Evolutionary conservation across 2,329 filamentous ascomycete genomes (phyloP).

Genomic region (Sporothrix brasiliensis): DNA sequence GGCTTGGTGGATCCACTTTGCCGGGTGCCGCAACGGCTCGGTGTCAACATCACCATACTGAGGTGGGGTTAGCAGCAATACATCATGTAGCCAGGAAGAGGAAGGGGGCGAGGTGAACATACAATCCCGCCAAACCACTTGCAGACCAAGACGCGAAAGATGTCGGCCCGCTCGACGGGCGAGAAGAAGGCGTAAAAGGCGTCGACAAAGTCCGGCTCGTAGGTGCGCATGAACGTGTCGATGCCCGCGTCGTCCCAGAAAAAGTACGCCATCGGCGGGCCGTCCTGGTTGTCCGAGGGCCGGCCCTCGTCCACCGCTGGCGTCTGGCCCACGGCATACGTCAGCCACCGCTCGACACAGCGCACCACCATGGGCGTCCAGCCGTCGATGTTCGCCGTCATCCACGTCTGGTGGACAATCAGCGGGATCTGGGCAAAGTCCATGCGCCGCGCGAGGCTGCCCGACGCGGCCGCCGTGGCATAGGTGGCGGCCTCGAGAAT

Average conservation of each 20-base stretch:
- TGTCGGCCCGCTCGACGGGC: constrained; percentile 19
- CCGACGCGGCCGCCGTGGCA: background rate
- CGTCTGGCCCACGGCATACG: background rate
- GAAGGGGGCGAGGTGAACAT: background rate
- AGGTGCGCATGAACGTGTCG: background rate
- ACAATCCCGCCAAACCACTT: constrained; percentile 23
- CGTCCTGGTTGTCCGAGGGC: background rate
- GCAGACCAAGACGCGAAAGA: constrained; percentile 22
- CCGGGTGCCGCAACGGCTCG: constrained; percentile 20
- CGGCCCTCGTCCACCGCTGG: too few relatives aligned
- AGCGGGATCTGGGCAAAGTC: constrained; percentile 9
- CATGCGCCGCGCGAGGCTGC: constrained; percentile 6
- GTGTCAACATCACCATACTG: constrained; percentile 24
- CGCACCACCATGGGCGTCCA: constrained; percentile 12
- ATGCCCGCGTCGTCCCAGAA: constrained; percentile 25
- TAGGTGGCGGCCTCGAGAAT: constrained; percentile 6
- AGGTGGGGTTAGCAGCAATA: background rate
- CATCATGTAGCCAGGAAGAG: background rate
- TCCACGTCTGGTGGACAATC: constrained; percentile 25
- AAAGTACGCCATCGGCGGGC: constrained; percentile 21
- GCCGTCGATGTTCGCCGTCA: constrained; percentile 10
- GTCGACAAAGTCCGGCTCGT: constrained; percentile 18
- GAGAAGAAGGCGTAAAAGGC: background rate
- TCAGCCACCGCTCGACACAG: constrained; percentile 25
- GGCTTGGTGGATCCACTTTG: background rate